Conservation (phyloP, 352 stramenopile genomes). For the Pythium guiyangense region DNA sequence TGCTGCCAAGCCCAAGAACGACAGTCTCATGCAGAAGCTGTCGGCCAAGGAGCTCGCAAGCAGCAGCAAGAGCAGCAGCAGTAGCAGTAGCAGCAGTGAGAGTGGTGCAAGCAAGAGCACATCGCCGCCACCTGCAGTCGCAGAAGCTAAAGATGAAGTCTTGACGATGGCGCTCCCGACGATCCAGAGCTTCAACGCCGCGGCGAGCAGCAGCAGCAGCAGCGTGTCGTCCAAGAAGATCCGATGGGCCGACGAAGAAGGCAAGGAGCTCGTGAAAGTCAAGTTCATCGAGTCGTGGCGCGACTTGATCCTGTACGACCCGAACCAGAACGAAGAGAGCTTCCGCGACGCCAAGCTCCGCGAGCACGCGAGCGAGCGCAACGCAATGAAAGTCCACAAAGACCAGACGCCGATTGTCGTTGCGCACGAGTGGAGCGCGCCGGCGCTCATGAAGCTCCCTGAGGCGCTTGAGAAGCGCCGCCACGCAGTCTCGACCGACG, state of each 20-base stretch:
- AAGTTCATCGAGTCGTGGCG: conserved; percentile 86
- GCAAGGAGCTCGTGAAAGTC: conserved; percentile 71
- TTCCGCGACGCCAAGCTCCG: conserved; percentile 84
- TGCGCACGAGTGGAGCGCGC: conserved; percentile 61
- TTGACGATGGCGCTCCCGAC: conserved; percentile 60
- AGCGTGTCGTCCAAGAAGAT: conserved; percentile 50
- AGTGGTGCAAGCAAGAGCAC: conserved; percentile 7
- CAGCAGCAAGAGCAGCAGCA: conserved; percentile 11
- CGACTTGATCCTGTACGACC: conserved; percentile 60
- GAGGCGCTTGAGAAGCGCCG: conserved; percentile 41
- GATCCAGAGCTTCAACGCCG: conserved; percentile 81
- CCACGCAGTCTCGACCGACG: conserved; percentile 36
- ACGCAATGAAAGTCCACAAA: conserved; percentile 63
- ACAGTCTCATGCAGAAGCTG: conserved; percentile 16
- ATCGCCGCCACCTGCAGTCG: conserved; percentile 6
- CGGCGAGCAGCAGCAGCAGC: conserved; percentile 2
- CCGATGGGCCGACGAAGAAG: conserved; percentile 76
- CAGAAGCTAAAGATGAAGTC: conserved; percentile 30
- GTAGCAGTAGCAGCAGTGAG: conserved; percentile 7
- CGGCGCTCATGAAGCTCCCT: conserved; percentile 55
- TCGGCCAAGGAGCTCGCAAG: conserved; percentile 12
- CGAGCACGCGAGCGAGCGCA: conserved; percentile 73
- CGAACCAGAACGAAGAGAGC: conserved; percentile 54
- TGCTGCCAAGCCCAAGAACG: conserved; percentile 28
- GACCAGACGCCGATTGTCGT: conserved; percentile 45